phyloP scores from a whole-genome alignment of 2,329 filamentous ascomycete genomes.

The Pestalotiopsis sp. region DNA sequence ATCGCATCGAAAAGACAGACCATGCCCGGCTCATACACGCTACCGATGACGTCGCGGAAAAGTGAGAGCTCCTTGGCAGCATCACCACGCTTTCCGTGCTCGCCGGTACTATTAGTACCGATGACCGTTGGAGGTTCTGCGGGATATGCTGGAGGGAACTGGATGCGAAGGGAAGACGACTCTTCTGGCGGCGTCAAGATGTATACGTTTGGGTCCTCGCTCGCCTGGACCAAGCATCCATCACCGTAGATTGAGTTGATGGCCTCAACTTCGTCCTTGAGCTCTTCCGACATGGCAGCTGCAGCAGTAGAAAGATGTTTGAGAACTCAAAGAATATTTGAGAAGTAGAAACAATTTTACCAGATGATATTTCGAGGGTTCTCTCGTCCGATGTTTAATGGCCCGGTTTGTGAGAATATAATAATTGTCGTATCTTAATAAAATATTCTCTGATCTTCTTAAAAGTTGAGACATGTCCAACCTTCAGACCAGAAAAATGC shows the following conservation, averaged over 20 bases:
- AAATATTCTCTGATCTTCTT: neutral
- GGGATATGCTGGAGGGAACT: conserved; percentile 77
- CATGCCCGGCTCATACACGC: conserved; percentile 71
- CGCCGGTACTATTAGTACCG: conserved; percentile 78
- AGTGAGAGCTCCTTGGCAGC: conserved; percentile 72
- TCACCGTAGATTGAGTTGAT: conserved; percentile 85
- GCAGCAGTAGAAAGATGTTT: neutral
- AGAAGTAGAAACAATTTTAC: neutral
- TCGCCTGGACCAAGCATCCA: conserved; percentile 55
- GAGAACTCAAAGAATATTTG: neutral
- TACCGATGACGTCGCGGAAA: conserved; percentile 66
- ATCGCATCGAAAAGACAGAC: conserved; percentile 93
- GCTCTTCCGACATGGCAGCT: conserved; percentile 56
- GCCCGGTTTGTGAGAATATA: neutral
- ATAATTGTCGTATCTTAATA: neutral
- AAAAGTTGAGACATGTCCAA: neutral
- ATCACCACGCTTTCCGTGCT: conserved; percentile 68
- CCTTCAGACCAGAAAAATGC: neutral
- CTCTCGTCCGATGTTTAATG: neutral
- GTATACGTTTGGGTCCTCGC: conserved; percentile 48
- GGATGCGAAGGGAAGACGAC: conserved; percentile 60
- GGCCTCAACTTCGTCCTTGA: conserved; percentile 75
- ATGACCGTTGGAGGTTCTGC: conserved; percentile 71
- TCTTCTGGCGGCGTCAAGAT: conserved; percentile 68
- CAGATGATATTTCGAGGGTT: too few relatives aligned